Evolutionary conservation across 2,329 filamentous ascomycete species (phyloP), one percentile per base, ranked within the genome.

Genomic region (Blastomyces percursus): DNA sequence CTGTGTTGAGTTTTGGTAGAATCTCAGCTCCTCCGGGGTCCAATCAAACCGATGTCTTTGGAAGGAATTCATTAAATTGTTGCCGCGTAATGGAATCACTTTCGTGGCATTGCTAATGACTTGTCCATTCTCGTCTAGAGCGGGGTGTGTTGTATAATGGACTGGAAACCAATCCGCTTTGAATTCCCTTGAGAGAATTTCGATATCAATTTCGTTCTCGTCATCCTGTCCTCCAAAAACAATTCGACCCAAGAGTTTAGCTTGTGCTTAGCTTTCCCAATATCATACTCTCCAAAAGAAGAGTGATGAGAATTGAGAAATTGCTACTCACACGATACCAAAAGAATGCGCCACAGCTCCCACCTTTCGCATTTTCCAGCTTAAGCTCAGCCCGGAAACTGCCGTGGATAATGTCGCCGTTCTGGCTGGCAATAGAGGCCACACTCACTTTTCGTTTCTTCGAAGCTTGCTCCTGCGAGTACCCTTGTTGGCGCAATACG

Each of bases 1-100:
- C 40, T 69, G 50, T 11, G 56, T 62, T 24, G 62, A 65, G 54
- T 70, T 69, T n/a, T 71, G 66, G 59, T 70, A 71, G 61, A 68
- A 72, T 40, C 63, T 64, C 21, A 68, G 52, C 24, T 68, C 66
- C 27, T 64, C 40, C 2, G 63, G 62, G 46, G 65, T 64, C 61
- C 66, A 71, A 63, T 72, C 70, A 52, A 72, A 71, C 14, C 70
- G 70, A 65, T 72, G 69, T n/a, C 63, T 60, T 42, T 68, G 69
- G 58, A 69, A 68, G 16, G 55, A 68, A 7, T 60, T 60, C 0
- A 62, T 54, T 11, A 66, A 58, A 24, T 63, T 32, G 24, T 67
- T 48, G 1, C 63, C 61, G 5, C 55, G 59, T 16, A 71, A 58
- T 11, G 68, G 61, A 7, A 69, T 63, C n/a, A 68, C 65, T 32